Evolutionary conservation across 1,139 yeast genomes (phyloP).

Genomic region (Candida smagusa): DNA sequence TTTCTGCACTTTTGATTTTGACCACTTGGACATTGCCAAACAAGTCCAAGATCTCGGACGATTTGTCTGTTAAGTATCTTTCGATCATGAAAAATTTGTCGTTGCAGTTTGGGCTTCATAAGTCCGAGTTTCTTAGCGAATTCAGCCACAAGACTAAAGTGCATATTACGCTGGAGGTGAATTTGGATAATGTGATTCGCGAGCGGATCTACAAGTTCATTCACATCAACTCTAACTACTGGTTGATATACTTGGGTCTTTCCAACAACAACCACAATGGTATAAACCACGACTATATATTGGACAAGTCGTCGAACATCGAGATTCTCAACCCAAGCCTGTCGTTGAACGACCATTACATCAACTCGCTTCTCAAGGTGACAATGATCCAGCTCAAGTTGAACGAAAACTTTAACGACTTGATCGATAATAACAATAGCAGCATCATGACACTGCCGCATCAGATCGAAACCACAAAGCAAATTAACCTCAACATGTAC

Average conservation of each 20-base stretch:
- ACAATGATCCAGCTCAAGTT: conserved; percentile 42
- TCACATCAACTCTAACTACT: conserved; percentile 43
- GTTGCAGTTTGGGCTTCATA: conserved; percentile 45
- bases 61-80: conserved; percentile 36
- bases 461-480: conserved; percentile 23
- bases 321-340: conserved; percentile 20
- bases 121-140: conserved; percentile 41
- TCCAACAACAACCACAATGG: conserved; percentile 40
- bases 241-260: conserved; percentile 42
- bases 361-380: conserved; percentile 38
- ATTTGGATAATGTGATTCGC: conserved; percentile 35
- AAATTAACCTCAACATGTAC: conserved; percentile 43
- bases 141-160: conserved; percentile 44
- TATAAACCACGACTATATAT: conserved; percentile 40
- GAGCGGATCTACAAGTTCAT: conserved; percentile 46
- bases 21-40: conserved; percentile 50
- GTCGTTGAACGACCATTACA: conserved; percentile 29
- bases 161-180: conserved; percentile 30
- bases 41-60: conserved; percentile 30
- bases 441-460: conserved; percentile 17
- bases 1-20: conserved; percentile 38
- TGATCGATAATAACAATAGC: conserved; percentile 19
- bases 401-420: conserved; percentile 38
- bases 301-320: conserved; percentile 33
- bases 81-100: conserved; percentile 41